A percentile compares a stretch with the other conserved stretches of the same genome.
phyloP scores from a whole-genome alignment of 2,329 filamentous ascomycete species.

The Xylariaceae sp. region DNA sequence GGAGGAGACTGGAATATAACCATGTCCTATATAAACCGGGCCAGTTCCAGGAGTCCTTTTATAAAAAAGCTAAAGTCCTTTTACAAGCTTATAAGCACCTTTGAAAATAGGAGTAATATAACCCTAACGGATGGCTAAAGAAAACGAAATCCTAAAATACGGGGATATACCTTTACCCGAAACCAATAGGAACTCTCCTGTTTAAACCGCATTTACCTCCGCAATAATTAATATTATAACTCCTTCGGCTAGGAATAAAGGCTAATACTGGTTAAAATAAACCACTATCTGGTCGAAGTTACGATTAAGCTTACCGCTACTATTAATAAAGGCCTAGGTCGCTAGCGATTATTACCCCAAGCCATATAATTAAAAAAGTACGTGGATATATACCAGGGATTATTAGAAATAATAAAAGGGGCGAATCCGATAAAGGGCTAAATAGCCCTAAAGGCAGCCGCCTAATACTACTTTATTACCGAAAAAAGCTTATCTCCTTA shows the following conservation, averaged over 20 bases:
- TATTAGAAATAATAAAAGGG: not conserved
- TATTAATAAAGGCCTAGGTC: not conserved
- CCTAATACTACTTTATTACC: not conserved
- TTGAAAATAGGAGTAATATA: conserved; percentile 1
- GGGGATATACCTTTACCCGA: not conserved
- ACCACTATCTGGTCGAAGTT: not conserved
- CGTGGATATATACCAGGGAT: not conserved
- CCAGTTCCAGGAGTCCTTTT: not conserved
- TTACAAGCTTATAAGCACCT: not conserved
- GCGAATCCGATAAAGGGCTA: not conserved
- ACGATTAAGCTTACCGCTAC: not conserved
- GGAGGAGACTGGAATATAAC: conserved; percentile 1
- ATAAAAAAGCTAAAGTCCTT: not conserved
- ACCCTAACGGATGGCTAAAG: not conserved
- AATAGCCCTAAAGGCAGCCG: not conserved
- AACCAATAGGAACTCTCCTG: not conserved
- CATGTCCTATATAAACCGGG: too few relatives aligned
- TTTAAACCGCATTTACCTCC: not conserved
- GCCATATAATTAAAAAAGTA: conserved; percentile 1
- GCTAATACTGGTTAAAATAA: conserved; percentile 1
- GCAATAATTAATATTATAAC: conserved; percentile 1
- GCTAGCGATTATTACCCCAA: not conserved
- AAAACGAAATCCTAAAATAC: not conserved
- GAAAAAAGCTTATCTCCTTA: not conserved
- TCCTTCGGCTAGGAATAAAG: not conserved